Conservation (phyloP, 2,329 filamentous ascomycete species). For the Ascochyta clinopodiicola region DNA sequence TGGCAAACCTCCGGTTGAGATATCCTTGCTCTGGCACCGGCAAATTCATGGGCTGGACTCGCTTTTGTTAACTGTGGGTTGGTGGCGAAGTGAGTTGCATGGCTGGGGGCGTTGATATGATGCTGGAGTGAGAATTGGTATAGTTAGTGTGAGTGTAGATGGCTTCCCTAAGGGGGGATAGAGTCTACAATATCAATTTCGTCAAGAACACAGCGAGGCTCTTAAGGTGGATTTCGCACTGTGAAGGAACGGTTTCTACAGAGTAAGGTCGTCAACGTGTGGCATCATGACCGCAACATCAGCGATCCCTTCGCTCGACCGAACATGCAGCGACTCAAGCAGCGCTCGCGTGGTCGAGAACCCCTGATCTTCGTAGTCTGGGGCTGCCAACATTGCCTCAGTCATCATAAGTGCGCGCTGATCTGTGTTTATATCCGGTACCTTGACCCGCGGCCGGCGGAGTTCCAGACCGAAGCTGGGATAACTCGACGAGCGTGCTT, state of each 20-base stretch:
- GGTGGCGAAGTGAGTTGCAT: neutral
- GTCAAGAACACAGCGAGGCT: no score
- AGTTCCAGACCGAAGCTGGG: neutral
- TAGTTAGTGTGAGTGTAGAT: no score
- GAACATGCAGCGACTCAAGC: neutral
- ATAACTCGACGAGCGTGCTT: neutral
- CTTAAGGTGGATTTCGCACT: no score
- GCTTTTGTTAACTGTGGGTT: neutral
- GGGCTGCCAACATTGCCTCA: neutral
- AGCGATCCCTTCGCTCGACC: no score
- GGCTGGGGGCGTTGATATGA: no score
- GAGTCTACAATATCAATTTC: no score
- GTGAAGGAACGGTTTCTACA: no score
- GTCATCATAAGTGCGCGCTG: neutral
- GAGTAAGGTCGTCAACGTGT: no score
- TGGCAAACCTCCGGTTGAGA: neutral
- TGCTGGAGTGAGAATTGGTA: no score
- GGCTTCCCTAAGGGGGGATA: no score
- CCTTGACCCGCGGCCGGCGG: neutral
- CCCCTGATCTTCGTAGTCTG: neutral
- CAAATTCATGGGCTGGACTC: neutral
- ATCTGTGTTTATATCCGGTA: neutral
- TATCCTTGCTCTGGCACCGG: neutral
- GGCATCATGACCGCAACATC: no score
- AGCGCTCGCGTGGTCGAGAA: neutral